Percentiles rank a stretch among this genome's conserved stretches.
Evolutionary conservation across 805 yeast genomes (phyloP).

Genomic region (Zygoascus tannicola): DNA sequence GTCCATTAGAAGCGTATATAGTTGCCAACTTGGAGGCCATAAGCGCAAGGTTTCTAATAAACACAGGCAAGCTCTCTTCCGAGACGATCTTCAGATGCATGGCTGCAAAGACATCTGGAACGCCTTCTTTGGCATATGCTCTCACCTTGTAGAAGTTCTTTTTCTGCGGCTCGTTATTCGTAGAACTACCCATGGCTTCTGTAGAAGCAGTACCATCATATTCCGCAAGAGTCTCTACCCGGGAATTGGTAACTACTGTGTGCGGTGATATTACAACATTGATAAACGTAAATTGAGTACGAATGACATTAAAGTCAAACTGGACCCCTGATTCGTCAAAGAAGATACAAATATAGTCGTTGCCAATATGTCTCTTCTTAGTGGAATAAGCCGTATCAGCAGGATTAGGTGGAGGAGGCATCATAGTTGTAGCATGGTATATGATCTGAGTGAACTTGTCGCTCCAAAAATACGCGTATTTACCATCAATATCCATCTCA

Average conservation of each 20-base stretch:
- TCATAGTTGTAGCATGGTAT: conserved; percentile 73
- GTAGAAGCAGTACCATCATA: background rate
- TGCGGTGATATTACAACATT: conserved; percentile 71
- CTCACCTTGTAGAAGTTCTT: conserved; percentile 46
- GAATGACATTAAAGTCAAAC: conserved; percentile 61
- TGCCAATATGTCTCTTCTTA: conserved; percentile 82
- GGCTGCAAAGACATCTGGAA: conserved; percentile 69
- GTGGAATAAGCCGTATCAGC: conserved; percentile 39
- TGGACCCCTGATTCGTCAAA: conserved; percentile 64
- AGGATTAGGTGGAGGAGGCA: conserved; percentile 42
- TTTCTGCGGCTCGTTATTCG: background rate
- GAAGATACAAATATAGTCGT: conserved; percentile 69
- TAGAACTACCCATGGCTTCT: too few relatives aligned
- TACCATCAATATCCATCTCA: conserved; percentile 62
- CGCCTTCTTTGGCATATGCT: conserved; percentile 53
- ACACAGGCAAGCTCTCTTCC: conserved; percentile 47
- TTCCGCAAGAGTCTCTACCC: conserved; percentile 1
- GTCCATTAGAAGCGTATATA: conserved; percentile 59
- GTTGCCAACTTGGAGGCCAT: conserved; percentile 64
- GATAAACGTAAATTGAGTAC: conserved; percentile 75
- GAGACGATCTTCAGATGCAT: conserved; percentile 65
- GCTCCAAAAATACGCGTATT: conserved; percentile 62
- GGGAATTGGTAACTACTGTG: conserved; percentile 21
- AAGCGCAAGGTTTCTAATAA: conserved; percentile 57
- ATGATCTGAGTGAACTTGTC: conserved; percentile 63